These are phyloP conservation scores for Neurospora terricola DNA, from an alignment of 495 filamentous ascomycete genomes.

Conservation along the genomic window DNA sequence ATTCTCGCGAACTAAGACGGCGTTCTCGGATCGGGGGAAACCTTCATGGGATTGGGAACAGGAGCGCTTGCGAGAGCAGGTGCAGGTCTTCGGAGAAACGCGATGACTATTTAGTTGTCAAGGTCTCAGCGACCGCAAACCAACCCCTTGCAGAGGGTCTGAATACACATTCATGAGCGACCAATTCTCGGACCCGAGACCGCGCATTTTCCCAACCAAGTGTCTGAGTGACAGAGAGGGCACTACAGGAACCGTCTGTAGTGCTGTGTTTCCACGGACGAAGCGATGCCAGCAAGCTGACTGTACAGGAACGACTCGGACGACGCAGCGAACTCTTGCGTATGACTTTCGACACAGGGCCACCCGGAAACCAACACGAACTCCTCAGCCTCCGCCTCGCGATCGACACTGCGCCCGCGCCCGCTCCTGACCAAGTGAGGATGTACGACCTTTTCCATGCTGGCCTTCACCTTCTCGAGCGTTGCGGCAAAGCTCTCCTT, in stretches of 20 bases:
- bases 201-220: not conserved
- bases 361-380: conserved; percentile 44
- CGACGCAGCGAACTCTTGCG: conserved; percentile 26
- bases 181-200: not conserved
- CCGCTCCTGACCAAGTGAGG: conserved; percentile 30
- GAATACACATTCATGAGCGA: not conserved
- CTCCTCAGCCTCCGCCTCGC: conserved; percentile 38
- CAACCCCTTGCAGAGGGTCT: not conserved
- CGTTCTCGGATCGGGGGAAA: not conserved
- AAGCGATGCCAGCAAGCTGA: conserved; percentile 19
- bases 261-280: conserved; percentile 37
- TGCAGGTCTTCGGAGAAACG: not conserved
- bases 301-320: conserved; percentile 29
- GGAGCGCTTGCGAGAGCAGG: not conserved
- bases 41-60: not conserved
- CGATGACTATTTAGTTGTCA: not conserved
- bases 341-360: conserved; percentile 36
- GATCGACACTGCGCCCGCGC: conserved; percentile 37
- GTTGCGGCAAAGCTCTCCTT: conserved; percentile 33
- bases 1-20: not conserved
- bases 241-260: conserved; percentile 23
- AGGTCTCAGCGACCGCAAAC: not conserved
- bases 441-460: conserved; percentile 31
- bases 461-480: conserved; percentile 27
- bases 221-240: not conserved